Conservation (phyloP, 108 stramenopile genomes). For the Discostella pseudostelligera region DNA sequence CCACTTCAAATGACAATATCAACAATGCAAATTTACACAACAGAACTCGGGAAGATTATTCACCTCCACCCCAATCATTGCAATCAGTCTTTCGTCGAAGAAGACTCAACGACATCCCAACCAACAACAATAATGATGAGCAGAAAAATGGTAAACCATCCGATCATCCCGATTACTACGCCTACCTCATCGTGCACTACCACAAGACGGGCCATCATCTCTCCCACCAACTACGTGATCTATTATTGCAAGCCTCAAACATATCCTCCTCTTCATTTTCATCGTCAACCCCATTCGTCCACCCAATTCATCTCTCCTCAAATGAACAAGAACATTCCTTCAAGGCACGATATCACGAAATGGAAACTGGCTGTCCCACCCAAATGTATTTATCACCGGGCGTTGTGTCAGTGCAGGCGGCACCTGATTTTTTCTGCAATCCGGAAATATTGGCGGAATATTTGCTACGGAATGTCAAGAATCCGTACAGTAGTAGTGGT, state of each 20-base stretch:
- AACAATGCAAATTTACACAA: too few relatives aligned
- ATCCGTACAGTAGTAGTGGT: not conserved
- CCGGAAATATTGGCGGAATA: slow-evolving; percentile 13
- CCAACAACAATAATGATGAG: too few relatives aligned
- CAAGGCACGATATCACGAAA: not conserved
- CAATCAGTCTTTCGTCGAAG: too few relatives aligned
- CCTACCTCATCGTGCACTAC: slow-evolving; percentile 41
- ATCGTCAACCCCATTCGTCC: too few relatives aligned
- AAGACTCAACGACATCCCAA: too few relatives aligned
- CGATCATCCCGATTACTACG: slow-evolving; percentile 13
- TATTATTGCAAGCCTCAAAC: slow-evolving; percentile 12
- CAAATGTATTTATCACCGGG: slow-evolving; percentile 10
- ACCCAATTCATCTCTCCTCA: not conserved
- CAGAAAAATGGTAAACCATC: too few relatives aligned
- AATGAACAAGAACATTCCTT: slow-evolving; percentile 2
- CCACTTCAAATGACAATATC: too few relatives aligned
- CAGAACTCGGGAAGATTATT: too few relatives aligned
- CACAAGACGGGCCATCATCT: slow-evolving; percentile 46
- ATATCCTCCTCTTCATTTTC: not conserved
- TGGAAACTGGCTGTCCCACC: slow-evolving; percentile 15
- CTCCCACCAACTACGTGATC: slow-evolving; percentile 19
- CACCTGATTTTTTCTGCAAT: slow-evolving; percentile 42
- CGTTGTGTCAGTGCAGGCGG: slow-evolving; percentile 13
- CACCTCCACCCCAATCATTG: too few relatives aligned
- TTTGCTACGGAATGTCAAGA: slow-evolving; percentile 6